A percentile compares a stretch with the other conserved stretches of the same genome.
Conservation (phyloP, 78 protist genomes). For the Isochrysis galbana region DNA sequence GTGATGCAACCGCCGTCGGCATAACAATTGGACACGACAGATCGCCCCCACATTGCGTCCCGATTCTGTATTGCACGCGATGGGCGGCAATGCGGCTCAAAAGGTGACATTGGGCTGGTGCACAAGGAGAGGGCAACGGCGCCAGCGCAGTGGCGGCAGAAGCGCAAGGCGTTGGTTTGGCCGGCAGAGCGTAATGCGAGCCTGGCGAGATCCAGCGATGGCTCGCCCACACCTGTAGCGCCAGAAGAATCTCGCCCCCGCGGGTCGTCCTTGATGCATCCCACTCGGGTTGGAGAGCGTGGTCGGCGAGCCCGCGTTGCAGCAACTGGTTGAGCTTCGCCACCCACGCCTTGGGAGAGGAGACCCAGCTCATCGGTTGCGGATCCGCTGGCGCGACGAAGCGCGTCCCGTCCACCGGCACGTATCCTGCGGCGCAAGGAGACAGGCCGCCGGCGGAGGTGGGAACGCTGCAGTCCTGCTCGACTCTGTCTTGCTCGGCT, state of each 20-base stretch:
- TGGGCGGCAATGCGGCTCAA: too few species aligned
- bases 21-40: neutral
- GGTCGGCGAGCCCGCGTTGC: neutral
- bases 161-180: too few species aligned
- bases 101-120: too few species aligned
- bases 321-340: neutral
- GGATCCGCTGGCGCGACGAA: neutral
- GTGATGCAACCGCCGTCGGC: neutral
- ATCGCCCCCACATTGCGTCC: neutral
- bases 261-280: neutral
- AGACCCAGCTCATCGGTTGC: neutral
- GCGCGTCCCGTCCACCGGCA: neutral
- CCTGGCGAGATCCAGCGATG: too few species aligned
- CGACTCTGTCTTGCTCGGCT: too few species aligned
- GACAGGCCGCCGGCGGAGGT: too few species aligned
- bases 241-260: neutral
- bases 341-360: neutral
- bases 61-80: too few species aligned
- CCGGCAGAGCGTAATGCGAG: too few species aligned
- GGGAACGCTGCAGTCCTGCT: too few species aligned
- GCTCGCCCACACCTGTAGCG: too few species aligned
- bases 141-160: too few species aligned
- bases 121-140: too few species aligned
- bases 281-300: neutral
- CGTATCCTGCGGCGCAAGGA: neutral